Evolutionary conservation across 257 asterid species (phyloP).

Genomic region (Solanum pinnatisectum): DNA sequence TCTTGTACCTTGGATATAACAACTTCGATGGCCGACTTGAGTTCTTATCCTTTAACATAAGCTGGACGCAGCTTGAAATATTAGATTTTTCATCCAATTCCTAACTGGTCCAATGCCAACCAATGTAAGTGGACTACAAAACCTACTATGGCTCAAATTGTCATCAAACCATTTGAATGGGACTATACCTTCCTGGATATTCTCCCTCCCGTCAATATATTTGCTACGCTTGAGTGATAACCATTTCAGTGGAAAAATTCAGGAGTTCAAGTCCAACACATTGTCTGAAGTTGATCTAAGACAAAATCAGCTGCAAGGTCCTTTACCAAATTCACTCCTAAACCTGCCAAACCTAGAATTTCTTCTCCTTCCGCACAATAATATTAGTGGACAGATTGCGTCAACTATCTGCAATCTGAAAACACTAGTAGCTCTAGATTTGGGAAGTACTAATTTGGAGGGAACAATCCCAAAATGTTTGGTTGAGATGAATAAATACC

Average conservation of each 20-base stretch:
- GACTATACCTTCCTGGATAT: not conserved
- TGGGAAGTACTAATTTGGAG: not conserved
- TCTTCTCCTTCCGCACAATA: too few species aligned
- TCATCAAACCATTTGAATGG: not conserved
- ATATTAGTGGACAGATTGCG: not conserved
- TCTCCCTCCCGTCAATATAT: not conserved
- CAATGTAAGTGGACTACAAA: not conserved
- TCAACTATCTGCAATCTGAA: not conserved
- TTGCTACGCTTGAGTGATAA: not conserved
- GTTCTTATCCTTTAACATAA: too few species aligned
- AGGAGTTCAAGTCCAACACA: not conserved
- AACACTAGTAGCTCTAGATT: rapidly evolving
- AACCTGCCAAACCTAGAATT: rapidly evolving
- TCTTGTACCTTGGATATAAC: too few species aligned
- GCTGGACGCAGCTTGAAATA: rapidly evolving
- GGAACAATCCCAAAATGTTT: not conserved
- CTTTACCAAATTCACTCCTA: too few species aligned
- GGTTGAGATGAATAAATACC: not conserved
- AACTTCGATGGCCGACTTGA: too few species aligned
- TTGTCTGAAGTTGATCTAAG: rapidly evolving
- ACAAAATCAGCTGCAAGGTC: not conserved
- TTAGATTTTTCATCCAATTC: not conserved
- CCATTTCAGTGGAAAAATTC: not conserved
- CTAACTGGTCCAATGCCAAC: not conserved
- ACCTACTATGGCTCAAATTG: rapidly evolving